Evolutionary conservation across 257 asterid species (phyloP).

Genomic region (Knoxia roxburghii): DNA sequence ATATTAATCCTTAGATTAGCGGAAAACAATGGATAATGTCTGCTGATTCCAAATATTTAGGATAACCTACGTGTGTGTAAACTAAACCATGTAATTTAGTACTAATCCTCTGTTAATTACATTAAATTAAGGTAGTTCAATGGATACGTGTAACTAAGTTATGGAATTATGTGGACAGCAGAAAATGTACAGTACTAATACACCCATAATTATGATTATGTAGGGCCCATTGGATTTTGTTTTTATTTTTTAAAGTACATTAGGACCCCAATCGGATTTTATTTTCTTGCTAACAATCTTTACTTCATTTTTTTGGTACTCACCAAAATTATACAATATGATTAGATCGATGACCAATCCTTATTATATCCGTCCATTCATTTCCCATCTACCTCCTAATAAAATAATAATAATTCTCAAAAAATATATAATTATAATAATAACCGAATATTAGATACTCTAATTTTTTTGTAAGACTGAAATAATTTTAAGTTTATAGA

Average conservation of each 20-base stretch:
- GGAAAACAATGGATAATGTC: not conserved
- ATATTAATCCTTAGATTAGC: no score
- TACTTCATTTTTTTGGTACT: not conserved
- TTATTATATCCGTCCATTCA: not conserved
- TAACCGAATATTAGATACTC: no score
- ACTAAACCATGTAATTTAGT: not conserved
- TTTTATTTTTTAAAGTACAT: not conserved
- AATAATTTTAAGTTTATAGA: no score
- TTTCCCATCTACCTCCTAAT: not conserved
- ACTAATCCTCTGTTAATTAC: not conserved
- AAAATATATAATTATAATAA: no score
- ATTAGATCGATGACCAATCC: not conserved
- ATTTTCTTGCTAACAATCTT: not conserved
- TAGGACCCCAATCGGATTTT: slow-evolving; percentile 2
- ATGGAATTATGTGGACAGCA: not conserved
- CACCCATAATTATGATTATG: no score
- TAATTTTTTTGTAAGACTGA: no score
- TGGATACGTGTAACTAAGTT: not conserved
- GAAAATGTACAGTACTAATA: not conserved
- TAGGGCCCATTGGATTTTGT: no score
- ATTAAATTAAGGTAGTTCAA: not conserved
- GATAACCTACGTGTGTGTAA: not conserved
- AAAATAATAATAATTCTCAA: no score
- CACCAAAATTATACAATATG: slow-evolving; percentile 12
- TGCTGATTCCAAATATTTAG: slow-evolving; percentile 1